These are phyloP conservation scores for Sistotremastrum suecicum DNA, from an alignment of 768 basidiomycete species.

Conservation along the genomic window DNA sequence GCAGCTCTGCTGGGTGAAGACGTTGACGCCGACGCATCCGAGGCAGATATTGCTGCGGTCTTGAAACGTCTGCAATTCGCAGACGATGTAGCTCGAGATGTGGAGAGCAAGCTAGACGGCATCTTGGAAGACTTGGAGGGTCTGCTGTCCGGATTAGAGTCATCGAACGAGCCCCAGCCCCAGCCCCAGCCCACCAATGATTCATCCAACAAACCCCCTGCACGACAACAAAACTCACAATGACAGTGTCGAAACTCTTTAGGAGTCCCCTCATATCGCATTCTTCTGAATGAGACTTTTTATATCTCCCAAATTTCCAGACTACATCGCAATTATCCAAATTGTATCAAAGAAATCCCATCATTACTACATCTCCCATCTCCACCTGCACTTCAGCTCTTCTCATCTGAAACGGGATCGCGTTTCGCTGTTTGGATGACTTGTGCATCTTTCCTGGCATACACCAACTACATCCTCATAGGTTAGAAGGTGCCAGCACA, in stretches of 20 bases:
- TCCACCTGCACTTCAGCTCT: background rate
- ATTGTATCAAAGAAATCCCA: too few species aligned
- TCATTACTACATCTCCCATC: background rate
- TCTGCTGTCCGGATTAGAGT: constrained; percentile 33
- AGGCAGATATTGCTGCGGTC: constrained; percentile 34
- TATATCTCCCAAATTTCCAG: too few species aligned
- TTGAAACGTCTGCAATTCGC: constrained; percentile 42
- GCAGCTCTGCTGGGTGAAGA: too few species aligned
- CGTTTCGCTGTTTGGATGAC: constrained; percentile 75
- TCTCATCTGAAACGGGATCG: too few species aligned
- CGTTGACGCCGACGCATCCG: constrained; percentile 10
- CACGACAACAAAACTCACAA: too few species aligned
- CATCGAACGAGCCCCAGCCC: background rate
- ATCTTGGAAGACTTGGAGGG: constrained; percentile 45
- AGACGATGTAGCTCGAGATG: constrained; percentile 40
- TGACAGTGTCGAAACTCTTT: too few species aligned
- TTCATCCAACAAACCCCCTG: background rate
- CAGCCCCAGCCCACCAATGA: background rate
- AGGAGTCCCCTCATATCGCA: too few species aligned
- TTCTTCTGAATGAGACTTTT: too few species aligned
- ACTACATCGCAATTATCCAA: too few species aligned
- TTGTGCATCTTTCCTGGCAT: constrained; percentile 63
- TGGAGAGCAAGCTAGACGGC: constrained; percentile 49
- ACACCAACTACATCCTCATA: constrained; percentile 49
- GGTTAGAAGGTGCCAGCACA: constrained; percentile 1